phyloP scores from a whole-genome alignment of 2,329 filamentous ascomycete genomes.

The Penicillium sp. region DNA sequence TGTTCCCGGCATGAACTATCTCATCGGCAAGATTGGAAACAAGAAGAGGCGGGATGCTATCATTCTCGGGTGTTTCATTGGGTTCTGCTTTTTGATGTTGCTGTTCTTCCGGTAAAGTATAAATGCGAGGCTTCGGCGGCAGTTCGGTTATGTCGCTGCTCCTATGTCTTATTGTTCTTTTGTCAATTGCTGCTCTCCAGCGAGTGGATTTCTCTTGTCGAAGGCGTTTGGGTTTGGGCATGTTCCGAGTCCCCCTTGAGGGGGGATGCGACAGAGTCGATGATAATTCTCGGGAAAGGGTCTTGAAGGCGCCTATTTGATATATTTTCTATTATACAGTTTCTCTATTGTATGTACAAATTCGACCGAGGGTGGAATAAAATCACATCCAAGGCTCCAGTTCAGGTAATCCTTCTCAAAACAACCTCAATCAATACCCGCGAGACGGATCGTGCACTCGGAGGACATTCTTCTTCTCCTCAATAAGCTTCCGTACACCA shows the following conservation, averaged over 20 bases:
- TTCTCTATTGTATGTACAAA: slow-evolving; percentile 28
- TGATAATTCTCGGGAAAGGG: slow-evolving; percentile 15
- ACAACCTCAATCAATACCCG: slow-evolving; percentile 14
- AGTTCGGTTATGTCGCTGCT: slow-evolving; percentile 2
- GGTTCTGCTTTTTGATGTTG: slow-evolving; percentile 83
- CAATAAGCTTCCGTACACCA: slow-evolving; percentile 41
- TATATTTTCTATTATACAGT: slow-evolving; percentile 23
- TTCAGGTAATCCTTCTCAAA: neutral
- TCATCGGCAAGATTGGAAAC: slow-evolving; percentile 88
- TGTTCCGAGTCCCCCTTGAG: slow-evolving; percentile 9
- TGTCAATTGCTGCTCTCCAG: slow-evolving; percentile 13
- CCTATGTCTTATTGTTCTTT: slow-evolving; percentile 9
- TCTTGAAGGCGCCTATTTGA: slow-evolving; percentile 12
- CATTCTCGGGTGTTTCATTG: slow-evolving; percentile 87
- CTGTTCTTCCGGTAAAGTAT: slow-evolving; percentile 67
- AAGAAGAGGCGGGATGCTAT: slow-evolving; percentile 95
- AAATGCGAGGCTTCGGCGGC: neutral
- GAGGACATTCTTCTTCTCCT: slow-evolving; percentile 33
- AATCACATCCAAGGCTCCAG: slow-evolving; percentile 5
- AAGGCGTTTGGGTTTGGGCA: slow-evolving; percentile 19
- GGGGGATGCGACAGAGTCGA: slow-evolving; percentile 9
- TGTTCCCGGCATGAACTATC: slow-evolving; percentile 85
- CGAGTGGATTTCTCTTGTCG: slow-evolving; percentile 13
- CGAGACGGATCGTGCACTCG: slow-evolving; percentile 20
- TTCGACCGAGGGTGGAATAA: slow-evolving; percentile 16